Percentiles rank a stretch among this genome's conserved stretches.
Evolutionary conservation across 805 yeast species (phyloP).

Genomic region (Lachancea lanzarotensis): DNA sequence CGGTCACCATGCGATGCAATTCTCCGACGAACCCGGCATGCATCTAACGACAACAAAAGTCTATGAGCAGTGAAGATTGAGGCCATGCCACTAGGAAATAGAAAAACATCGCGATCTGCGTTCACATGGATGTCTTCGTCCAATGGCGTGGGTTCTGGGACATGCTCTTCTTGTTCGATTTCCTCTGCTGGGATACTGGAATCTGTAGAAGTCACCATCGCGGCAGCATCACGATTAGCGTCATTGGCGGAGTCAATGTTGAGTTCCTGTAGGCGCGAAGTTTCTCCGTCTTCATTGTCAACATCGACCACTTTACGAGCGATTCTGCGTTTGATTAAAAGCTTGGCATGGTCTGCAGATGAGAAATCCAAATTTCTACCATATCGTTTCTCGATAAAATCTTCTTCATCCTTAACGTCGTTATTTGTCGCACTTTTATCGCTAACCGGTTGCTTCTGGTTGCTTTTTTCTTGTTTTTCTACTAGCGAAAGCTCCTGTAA

Average conservation of each 20-base stretch:
- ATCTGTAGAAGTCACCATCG: neutral
- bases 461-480: slow-evolving; percentile 28
- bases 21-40: slow-evolving; percentile 28
- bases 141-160: neutral
- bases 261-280: slow-evolving; percentile 1
- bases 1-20: slow-evolving; percentile 16
- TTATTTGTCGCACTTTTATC: slow-evolving; percentile 1
- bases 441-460: slow-evolving; percentile 8
- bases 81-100: slow-evolving; percentile 92
- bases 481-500: slow-evolving; percentile 49
- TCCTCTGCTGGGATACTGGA: slow-evolving; percentile 29
- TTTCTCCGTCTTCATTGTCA: slow-evolving; percentile 13
- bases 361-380: slow-evolving; percentile 82
- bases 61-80: slow-evolving; percentile 79
- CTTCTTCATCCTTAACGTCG: slow-evolving; percentile 42
- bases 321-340: slow-evolving; percentile 66
- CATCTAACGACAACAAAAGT: slow-evolving; percentile 36
- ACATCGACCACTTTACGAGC: slow-evolving; percentile 53
- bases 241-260: neutral
- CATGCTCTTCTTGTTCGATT: slow-evolving; percentile 13
- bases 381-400: slow-evolving; percentile 79
- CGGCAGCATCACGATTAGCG: neutral
- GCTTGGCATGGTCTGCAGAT: slow-evolving; percentile 69
- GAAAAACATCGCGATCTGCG: slow-evolving; percentile 62
- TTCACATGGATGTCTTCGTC: slow-evolving; percentile 10